Conservation (phyloP, 2,329 filamentous ascomycete species). For the Sporothrix euskadiensis region DNA sequence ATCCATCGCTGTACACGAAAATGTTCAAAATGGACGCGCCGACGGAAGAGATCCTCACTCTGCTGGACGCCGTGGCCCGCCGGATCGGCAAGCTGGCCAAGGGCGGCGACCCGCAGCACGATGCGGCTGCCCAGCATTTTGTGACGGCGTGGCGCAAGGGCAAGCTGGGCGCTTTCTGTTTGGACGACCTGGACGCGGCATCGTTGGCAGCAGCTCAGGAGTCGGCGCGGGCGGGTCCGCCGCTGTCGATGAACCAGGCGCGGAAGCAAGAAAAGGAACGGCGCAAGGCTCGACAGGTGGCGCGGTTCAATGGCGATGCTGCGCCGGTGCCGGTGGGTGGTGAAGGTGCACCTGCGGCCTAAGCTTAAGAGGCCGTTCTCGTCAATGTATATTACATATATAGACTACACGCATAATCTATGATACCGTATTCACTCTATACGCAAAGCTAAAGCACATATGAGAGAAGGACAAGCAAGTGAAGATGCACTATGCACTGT, state of each 20-base stretch:
- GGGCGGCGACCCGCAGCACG: constrained; percentile 68
- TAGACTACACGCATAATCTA: background rate
- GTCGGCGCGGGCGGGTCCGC: constrained; percentile 47
- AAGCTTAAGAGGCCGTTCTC: background rate
- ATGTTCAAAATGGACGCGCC: constrained; percentile 58
- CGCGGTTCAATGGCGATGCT: constrained; percentile 35
- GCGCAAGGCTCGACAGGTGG: constrained; percentile 44
- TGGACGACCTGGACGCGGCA: constrained; percentile 72
- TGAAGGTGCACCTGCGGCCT: background rate
- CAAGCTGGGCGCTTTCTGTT: constrained; percentile 69
- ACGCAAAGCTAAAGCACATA: background rate
- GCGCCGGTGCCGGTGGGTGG: background rate
- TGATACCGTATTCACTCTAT: constrained; percentile 6
- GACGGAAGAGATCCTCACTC: constrained; percentile 78
- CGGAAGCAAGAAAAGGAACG: constrained; percentile 65
- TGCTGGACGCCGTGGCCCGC: constrained; percentile 69
- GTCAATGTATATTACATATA: background rate
- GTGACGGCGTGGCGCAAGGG: constrained; percentile 81
- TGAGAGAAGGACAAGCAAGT: background rate
- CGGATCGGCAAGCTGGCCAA: constrained; percentile 75
- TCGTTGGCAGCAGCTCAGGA: constrained; percentile 54
- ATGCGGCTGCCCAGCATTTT: constrained; percentile 75
- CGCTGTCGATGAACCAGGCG: constrained; percentile 67
- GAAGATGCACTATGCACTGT: background rate
- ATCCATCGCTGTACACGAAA: constrained; percentile 59